Evolutionary conservation across 2,329 filamentous ascomycete genomes (phyloP).

Genomic region (Ilyonectria mors-panacis): DNA sequence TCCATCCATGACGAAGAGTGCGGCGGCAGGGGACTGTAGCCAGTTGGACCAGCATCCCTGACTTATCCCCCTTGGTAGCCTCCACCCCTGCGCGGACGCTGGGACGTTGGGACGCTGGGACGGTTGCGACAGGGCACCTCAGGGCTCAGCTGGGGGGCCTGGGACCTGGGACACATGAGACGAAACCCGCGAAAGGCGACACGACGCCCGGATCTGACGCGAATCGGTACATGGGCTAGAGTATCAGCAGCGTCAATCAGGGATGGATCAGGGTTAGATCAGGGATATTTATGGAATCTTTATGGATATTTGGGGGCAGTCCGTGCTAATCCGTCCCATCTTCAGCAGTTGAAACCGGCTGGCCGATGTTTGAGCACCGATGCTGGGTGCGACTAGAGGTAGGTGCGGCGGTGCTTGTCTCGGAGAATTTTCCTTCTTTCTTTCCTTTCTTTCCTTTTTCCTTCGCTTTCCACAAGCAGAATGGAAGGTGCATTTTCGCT

Average conservation of each 20-base stretch:
- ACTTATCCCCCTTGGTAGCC: background rate
- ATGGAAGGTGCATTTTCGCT: background rate
- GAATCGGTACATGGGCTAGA: conserved; percentile 44
- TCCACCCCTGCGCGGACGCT: conserved; percentile 3
- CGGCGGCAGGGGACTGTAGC: conserved; percentile 8
- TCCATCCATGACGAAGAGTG: conserved; percentile 4
- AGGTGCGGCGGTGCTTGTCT: conserved; percentile 16
- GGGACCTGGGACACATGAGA: conserved; percentile 42
- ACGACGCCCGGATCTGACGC: conserved; percentile 40
- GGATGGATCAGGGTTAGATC: background rate
- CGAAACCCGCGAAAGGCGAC: conserved; percentile 40
- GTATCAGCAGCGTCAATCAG: conserved; percentile 18
- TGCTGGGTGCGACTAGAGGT: background rate
- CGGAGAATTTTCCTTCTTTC: conserved; percentile 30
- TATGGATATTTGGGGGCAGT: background rate
- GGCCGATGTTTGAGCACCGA: conserved; percentile 3
- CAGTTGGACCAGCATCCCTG: conserved; percentile 15
- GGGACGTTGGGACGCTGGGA: background rate
- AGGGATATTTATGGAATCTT: background rate
- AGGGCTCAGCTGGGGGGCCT: conserved; percentile 10
- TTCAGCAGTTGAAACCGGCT: conserved; percentile 11
- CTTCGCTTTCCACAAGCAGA: conserved; percentile 9
- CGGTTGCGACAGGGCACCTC: background rate
- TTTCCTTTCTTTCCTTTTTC: conserved; percentile 11
- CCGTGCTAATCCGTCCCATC: conserved; percentile 24